Conservation (phyloP, 2,329 filamentous ascomycete species). For the Penicillium crustosum region DNA sequence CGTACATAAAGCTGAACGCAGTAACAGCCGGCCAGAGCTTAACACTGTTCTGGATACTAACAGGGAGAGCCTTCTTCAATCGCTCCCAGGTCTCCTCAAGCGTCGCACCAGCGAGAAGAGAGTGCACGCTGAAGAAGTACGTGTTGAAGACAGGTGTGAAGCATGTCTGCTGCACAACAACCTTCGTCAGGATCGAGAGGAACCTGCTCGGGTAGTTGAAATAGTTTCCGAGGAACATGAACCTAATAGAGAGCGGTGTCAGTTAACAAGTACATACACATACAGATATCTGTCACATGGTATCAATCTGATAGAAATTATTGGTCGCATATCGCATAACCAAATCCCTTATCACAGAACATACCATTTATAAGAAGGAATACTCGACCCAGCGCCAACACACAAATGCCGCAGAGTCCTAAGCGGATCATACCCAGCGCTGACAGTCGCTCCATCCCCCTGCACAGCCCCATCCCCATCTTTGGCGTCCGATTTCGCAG, state of each 20-base stretch:
- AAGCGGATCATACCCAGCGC: slow-evolving; percentile 59
- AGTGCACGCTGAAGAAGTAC: slow-evolving; percentile 81
- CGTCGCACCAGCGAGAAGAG: slow-evolving; percentile 68
- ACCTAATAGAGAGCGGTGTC: slow-evolving; percentile 51
- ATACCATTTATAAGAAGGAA: slow-evolving; percentile 82
- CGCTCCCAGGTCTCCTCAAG: slow-evolving; percentile 66
- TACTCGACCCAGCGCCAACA: slow-evolving; percentile 70
- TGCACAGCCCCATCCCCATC: slow-evolving; percentile 40
- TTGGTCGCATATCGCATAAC: neutral
- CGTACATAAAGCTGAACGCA: slow-evolving; percentile 81
- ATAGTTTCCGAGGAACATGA: slow-evolving; percentile 72
- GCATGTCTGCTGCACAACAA: slow-evolving; percentile 72
- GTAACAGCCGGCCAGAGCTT: slow-evolving; percentile 89
- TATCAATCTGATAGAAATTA: neutral
- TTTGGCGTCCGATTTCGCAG: slow-evolving; percentile 22
- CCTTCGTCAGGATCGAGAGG: slow-evolving; percentile 72
- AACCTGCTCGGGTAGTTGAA: slow-evolving; percentile 80
- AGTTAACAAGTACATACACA: neutral
- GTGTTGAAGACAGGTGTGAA: slow-evolving; percentile 83
- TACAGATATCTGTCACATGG: neutral
- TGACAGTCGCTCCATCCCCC: slow-evolving; percentile 23
- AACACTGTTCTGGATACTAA: slow-evolving; percentile 72
- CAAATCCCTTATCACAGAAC: slow-evolving; percentile 16
- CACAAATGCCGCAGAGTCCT: slow-evolving; percentile 70
- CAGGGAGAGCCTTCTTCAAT: slow-evolving; percentile 72